These are phyloP conservation scores for Lactarius trivialis DNA, from an alignment of 768 basidiomycete species.

Conservation along the genomic window DNA sequence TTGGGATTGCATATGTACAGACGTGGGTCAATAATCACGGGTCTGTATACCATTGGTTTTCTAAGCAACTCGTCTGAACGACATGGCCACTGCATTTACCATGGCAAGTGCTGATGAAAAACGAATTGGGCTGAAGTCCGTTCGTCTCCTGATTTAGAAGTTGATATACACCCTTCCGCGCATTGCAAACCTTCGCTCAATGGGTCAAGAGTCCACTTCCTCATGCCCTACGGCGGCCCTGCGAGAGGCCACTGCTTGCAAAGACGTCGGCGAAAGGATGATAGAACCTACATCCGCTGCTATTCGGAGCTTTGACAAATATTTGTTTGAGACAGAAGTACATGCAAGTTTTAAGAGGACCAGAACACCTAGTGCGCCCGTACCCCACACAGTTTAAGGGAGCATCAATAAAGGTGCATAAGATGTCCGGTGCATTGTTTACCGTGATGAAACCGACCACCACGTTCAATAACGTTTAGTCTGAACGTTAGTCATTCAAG, in stretches of 20 bases:
- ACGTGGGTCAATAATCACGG: not conserved
- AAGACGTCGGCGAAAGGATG: too few species aligned
- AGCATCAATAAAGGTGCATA: too few species aligned
- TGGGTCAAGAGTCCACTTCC: too few species aligned
- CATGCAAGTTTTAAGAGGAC: too few species aligned
- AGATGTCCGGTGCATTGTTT: not conserved
- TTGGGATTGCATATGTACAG: conserved; percentile 16
- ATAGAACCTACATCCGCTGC: too few species aligned
- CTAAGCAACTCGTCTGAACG: not conserved
- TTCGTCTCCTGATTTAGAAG: not conserved
- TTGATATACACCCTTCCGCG: not conserved
- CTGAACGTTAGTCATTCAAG: too few species aligned
- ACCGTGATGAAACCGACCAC: not conserved
- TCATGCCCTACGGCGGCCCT: not conserved
- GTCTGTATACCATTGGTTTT: not conserved
- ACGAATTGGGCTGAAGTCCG: not conserved
- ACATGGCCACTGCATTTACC: not conserved
- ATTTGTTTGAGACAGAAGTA: too few species aligned
- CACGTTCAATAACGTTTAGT: too few species aligned
- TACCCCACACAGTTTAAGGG: too few species aligned
- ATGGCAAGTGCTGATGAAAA: not conserved
- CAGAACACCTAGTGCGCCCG: too few species aligned
- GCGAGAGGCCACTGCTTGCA: not conserved
- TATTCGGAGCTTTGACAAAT: too few species aligned
- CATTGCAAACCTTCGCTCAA: not conserved